Base-by-base conservation (phyloP, 1,139 yeast genomes). In the Geotrichum aggregatum region DNA sequence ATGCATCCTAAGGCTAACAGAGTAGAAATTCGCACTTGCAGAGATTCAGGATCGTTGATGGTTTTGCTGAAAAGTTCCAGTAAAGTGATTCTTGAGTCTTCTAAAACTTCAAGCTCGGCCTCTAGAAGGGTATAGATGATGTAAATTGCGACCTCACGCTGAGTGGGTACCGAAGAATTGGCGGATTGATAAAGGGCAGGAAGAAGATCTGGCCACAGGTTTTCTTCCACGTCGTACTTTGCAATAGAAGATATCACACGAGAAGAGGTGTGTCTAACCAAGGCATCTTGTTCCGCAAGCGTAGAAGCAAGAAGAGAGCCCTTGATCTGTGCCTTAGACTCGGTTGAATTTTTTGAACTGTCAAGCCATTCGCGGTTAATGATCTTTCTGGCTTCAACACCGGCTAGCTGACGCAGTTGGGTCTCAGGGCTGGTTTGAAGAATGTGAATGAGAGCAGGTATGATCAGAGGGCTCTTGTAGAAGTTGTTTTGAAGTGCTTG, bases 331-430 rank as follows among this genome's bases (percentile, higher is more conserved):
- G 77, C 73, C 69, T 82, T 82, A 54, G 79, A 65, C 7, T 75
- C 62, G 26, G 70, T 78, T 61, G 58, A 55, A 33, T 58, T 55
- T 19, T 56, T 56, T 21, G 52, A 62, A 33, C 54, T 56, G 28
- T 68, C 60, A 38, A 75, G 80, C 98, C 98, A 92, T 66, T 82
- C 82, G 59, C 77, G 75, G 50, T 77, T 66, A 48, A 88, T 82
- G 66, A 86, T 79, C 71, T 94, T 92, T 72, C 96, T 82, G 42
- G 91, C 91, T 72, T 92, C 98, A 56, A 92, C 96, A 57, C 97
- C 95, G 16, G 98, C 95, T 59, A 92, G 76, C 71, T 89, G 96
- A 43, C 78, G 73, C 60, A 86, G 68, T 62, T 83, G 82, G 56
- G 76, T 81, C 60, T 80, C 81, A 41, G 75, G 73, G 59, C 82